Evolutionary conservation across 2,329 filamentous ascomycete species (phyloP).

Genomic region (Stachybotrys echinatus): DNA sequence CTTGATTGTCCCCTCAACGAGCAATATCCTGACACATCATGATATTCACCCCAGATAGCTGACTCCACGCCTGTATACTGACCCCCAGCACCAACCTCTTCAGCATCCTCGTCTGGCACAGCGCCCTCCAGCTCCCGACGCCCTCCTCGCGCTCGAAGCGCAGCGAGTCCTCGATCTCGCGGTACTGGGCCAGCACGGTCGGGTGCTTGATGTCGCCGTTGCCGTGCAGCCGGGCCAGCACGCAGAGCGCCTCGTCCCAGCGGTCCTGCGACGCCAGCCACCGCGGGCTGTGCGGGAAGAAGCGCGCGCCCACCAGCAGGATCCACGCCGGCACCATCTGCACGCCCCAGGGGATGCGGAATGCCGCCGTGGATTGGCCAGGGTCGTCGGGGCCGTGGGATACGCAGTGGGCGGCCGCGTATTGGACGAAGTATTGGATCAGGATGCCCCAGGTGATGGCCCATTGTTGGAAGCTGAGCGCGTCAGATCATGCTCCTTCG

Average conservation of each 20-base stretch:
- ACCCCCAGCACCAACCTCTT: conserved; percentile 54
- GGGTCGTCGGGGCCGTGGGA: conserved; percentile 45
- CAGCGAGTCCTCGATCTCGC: conserved; percentile 53
- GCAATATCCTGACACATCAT: no score
- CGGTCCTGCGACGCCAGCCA: conserved; percentile 66
- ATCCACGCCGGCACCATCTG: conserved; percentile 51
- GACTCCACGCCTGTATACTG: conserved; percentile 54
- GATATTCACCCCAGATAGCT: conserved; percentile 55
- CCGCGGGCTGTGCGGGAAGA: conserved; percentile 60
- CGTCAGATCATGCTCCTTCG: conserved; percentile 1
- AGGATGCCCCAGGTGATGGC: conserved; percentile 67
- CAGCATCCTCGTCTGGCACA: conserved; percentile 45
- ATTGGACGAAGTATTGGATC: conserved; percentile 63
- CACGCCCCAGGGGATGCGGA: conserved; percentile 57
- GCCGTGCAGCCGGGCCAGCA: conserved; percentile 55
- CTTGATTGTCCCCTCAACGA: conserved; percentile 5
- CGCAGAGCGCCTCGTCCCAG: conserved; percentile 58
- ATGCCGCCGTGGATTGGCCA: conserved; percentile 46
- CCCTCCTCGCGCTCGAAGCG: conserved; percentile 48
- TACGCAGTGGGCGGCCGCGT: conserved; percentile 49
- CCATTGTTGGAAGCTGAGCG: conserved; percentile 54
- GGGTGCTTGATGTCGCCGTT: conserved; percentile 49
- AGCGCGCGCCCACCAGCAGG: conserved; percentile 51
- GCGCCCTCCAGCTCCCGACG: conserved; percentile 40
- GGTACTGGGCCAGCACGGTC: conserved; percentile 57